These are phyloP conservation scores for Populus hybrid DNA, from an alignment of 441 rosid genomes.

Conservation along the genomic window DNA sequence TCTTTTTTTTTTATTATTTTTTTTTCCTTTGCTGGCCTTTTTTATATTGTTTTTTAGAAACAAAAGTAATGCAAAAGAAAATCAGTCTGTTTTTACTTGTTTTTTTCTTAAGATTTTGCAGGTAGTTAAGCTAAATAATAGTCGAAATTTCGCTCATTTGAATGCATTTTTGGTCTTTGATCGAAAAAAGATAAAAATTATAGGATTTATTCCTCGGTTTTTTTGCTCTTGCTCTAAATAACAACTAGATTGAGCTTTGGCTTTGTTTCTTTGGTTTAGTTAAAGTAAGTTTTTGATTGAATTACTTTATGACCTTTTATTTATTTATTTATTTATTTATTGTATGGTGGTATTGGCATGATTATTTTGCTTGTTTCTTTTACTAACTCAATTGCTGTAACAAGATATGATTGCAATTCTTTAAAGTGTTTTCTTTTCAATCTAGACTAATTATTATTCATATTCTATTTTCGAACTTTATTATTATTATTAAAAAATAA, in stretches of 20 bases:
- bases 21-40: neutral
- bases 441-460: neutral
- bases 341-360: constrained; percentile 30
- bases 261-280: constrained; percentile 34
- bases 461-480: neutral
- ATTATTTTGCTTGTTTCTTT: constrained; percentile 45
- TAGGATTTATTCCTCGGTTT: neutral
- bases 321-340: neutral
- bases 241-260: constrained; percentile 2
- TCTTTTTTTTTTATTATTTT: neutral
- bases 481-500: too few species aligned
- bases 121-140: neutral
- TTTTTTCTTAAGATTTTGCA: neutral
- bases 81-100: neutral
- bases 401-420: constrained; percentile 31
- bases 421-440: constrained; percentile 20
- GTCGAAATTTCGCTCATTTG: constrained; percentile 2
- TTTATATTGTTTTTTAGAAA: neutral
- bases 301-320: constrained; percentile 34
- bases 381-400: constrained; percentile 28
- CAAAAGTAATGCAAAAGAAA: neutral
- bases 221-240: too few species aligned
- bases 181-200: neutral
- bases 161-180: neutral
- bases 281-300: constrained; percentile 26